Percentiles rank a stretch among this genome's conserved stretches.
phyloP scores from a whole-genome alignment of 257 asterid genomes.

The Salvia rosmarinus region DNA sequence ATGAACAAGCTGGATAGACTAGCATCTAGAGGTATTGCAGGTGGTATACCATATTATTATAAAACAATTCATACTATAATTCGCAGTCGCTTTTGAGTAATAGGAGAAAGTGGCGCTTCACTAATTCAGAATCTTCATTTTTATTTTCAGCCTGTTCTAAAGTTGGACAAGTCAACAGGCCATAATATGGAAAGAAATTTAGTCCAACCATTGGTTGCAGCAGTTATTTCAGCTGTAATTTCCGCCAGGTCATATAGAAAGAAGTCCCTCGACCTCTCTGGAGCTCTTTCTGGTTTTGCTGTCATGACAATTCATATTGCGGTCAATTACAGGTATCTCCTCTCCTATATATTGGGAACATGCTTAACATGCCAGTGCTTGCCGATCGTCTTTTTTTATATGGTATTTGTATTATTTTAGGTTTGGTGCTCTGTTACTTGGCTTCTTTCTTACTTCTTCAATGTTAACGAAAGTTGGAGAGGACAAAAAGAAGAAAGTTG shows the following conservation, averaged over 20 bases:
- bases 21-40: not conserved
- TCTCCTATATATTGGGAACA: not conserved
- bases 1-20: not conserved
- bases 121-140: conserved; percentile 19
- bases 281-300: conserved; percentile 73
- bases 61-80: not conserved
- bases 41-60: not conserved
- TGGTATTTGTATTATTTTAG: conserved; percentile 40
- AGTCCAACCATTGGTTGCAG: conserved; percentile 59
- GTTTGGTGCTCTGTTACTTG: conserved; percentile 76
- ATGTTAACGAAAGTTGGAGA: conserved; percentile 80
- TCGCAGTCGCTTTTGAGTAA: conserved; percentile 7
- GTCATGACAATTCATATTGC: conserved; percentile 80
- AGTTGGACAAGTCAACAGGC: conserved; percentile 21
- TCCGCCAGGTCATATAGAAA: conserved; percentile 61
- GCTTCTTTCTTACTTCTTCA: conserved; percentile 81
- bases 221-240: conserved; percentile 55
- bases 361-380: conserved; percentile 13
- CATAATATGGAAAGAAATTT: conserved; percentile 48
- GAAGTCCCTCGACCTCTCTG: conserved; percentile 82
- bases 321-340: conserved; percentile 67
- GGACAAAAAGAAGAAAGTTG: conserved; percentile 69
- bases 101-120: conserved; percentile 27
- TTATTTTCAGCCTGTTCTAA: conserved; percentile 14
- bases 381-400: not conserved